Percentiles rank a stretch among this genome's conserved stretches.
Evolutionary conservation across 345 rosid genomes (phyloP).

Genomic region (Melaleuca alternifolia): DNA sequence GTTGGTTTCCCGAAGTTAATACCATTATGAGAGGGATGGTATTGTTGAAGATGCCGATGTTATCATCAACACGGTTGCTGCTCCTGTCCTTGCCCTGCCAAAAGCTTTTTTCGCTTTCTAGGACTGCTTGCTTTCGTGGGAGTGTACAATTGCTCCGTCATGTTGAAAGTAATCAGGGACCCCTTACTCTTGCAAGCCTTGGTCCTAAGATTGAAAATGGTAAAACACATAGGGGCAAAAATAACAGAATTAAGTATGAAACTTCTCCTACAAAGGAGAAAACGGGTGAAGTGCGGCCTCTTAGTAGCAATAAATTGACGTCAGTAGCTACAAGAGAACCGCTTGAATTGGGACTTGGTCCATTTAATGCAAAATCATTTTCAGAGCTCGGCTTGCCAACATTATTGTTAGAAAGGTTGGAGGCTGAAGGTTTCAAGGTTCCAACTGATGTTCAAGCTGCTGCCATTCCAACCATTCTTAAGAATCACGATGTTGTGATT

Average conservation of each 20-base stretch:
- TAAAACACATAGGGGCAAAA: constrained; percentile 9
- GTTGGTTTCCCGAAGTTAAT: background rate
- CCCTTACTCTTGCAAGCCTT: constrained; percentile 62
- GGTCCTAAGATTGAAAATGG: constrained; percentile 28
- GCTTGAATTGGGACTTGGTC: constrained; percentile 36
- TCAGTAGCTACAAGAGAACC: constrained; percentile 23
- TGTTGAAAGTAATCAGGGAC: constrained; percentile 23
- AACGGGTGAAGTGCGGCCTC: background rate
- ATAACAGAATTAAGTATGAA: constrained; percentile 9
- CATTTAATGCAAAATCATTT: constrained; percentile 71
- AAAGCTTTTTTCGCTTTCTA: constrained; percentile 30
- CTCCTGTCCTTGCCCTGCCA: constrained; percentile 38
- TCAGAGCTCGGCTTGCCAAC: constrained; percentile 83
- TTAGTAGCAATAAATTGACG: constrained; percentile 20
- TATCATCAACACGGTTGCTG: constrained; percentile 52
- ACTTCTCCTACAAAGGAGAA: background rate
- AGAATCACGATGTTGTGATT: constrained; percentile 69
- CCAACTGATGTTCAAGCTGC: constrained; percentile 90
- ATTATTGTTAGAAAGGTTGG: constrained; percentile 49
- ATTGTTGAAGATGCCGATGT: constrained; percentile 28
- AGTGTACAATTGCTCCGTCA: constrained; percentile 32
- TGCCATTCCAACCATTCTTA: constrained; percentile 66
- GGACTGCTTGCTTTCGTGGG: constrained; percentile 18
- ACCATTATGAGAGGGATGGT: background rate
- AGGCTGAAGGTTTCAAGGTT: constrained; percentile 52